Conservation (phyloP, 2,329 filamentous ascomycete genomes). For the Alternaria sp. region DNA sequence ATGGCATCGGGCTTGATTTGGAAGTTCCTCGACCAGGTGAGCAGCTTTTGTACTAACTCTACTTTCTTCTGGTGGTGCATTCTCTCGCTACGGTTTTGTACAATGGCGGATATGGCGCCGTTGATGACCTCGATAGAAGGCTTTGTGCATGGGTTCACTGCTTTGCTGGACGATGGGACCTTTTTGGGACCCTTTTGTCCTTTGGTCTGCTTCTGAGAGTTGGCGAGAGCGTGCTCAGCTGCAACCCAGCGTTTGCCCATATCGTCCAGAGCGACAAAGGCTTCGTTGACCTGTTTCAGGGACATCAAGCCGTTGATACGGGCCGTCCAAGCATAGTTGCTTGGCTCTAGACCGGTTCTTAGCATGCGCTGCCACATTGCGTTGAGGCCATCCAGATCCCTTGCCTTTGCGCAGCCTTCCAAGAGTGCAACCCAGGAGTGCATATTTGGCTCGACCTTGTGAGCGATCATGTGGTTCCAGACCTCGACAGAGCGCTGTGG, state of each 20-base stretch:
- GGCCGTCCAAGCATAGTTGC: constrained; percentile 72
- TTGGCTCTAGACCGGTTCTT: constrained; percentile 64
- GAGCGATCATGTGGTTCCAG: constrained; percentile 63
- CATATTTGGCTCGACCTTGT: constrained; percentile 65
- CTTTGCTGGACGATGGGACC: constrained; percentile 18
- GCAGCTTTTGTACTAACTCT: constrained; percentile 46
- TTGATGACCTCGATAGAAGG: constrained; percentile 73
- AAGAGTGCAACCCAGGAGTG: constrained; percentile 77
- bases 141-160: constrained; percentile 56
- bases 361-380: constrained; percentile 72
- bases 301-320: constrained; percentile 71
- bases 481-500: constrained; percentile 57
- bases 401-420: constrained; percentile 68
- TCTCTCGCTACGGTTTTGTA: constrained; percentile 47
- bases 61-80: constrained; percentile 50
- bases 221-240: constrained; percentile 33
- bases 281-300: constrained; percentile 60
- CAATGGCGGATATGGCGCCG: constrained; percentile 69
- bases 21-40: constrained; percentile 52
- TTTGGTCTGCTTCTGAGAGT: constrained; percentile 12
- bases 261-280: constrained; percentile 69
- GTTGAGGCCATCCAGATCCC: constrained; percentile 66
- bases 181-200: constrained; percentile 18
- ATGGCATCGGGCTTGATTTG: constrained; percentile 55
- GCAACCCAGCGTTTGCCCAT: constrained; percentile 68